Conservation (phyloP, 306 rosid species). For the Medicago arabica region DNA sequence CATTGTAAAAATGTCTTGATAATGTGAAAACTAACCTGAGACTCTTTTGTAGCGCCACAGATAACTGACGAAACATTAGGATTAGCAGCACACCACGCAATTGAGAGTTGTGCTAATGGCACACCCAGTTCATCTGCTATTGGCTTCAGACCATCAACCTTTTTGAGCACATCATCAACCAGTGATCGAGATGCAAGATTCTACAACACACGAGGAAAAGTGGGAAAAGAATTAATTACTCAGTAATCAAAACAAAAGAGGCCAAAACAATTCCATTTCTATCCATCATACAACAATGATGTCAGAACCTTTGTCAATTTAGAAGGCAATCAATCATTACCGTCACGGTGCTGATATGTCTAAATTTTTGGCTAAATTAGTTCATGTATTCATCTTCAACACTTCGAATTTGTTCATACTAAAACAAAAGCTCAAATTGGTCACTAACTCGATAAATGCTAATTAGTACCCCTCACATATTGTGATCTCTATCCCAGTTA, state of each 20-base stretch:
- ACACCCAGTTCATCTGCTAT: conserved; percentile 96
- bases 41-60: conserved; percentile 95
- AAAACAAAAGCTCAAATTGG: background rate
- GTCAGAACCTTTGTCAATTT: background rate
- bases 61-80: conserved; percentile 96
- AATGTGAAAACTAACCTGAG: conserved; percentile 75
- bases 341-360: background rate
- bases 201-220: conserved; percentile 50
- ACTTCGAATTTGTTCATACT: background rate
- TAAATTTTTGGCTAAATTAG: background rate
- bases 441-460: background rate
- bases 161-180: conserved; percentile 81
- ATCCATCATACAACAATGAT: background rate
- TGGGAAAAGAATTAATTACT: background rate
- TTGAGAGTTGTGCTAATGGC: conserved; percentile 85
- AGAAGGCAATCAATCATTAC: background rate
- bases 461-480: background rate
- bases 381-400: background rate
- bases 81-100: conserved; percentile 98
- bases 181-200: conserved; percentile 86
- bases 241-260: conserved; percentile 19
- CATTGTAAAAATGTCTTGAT: conserved; percentile 12
- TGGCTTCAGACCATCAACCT: conserved; percentile 89
- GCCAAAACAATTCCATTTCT: background rate
- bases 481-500: background rate